Conservation (phyloP, 208 protist species). For the Crithidia sp. region DNA sequence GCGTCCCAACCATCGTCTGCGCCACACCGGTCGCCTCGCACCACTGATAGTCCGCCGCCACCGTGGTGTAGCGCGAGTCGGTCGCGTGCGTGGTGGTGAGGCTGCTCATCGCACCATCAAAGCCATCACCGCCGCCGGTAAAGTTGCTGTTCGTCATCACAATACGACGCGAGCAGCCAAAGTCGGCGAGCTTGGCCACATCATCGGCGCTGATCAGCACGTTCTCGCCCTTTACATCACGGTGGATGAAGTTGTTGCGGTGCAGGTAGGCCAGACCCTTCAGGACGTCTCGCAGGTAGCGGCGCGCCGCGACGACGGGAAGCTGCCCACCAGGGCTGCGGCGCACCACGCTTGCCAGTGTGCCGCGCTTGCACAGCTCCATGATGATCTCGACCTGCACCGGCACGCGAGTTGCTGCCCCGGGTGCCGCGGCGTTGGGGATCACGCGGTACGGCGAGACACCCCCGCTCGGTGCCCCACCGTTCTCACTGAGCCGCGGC, state of each 20-base stretch:
- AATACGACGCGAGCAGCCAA: conserved; percentile 91
- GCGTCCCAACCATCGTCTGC: conserved; percentile 84
- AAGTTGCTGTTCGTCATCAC: conserved; percentile 42
- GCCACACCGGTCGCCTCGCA: conserved; percentile 42
- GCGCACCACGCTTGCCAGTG: conserved; percentile 51
- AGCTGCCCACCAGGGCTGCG: conserved; percentile 57
- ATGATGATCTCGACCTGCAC: conserved; percentile 88
- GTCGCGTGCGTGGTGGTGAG: conserved; percentile 22
- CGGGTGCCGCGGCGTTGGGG: neutral
- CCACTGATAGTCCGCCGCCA: conserved; percentile 36
- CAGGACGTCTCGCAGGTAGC: conserved; percentile 82
- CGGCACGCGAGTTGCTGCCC: conserved; percentile 8
- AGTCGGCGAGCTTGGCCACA: conserved; percentile 93
- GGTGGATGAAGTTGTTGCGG: conserved; percentile 74
- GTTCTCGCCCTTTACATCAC: conserved; percentile 91
- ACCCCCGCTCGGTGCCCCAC: neutral
- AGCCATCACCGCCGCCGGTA: conserved; percentile 2
- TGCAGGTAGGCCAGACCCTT: conserved; percentile 85
- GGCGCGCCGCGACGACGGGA: conserved; percentile 39
- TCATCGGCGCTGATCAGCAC: conserved; percentile 80
- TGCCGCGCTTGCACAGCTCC: conserved; percentile 81
- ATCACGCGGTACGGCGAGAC: conserved; percentile 7
- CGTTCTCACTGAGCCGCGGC: neutral
- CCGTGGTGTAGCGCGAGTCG: conserved; percentile 28
- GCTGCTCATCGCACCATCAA: conserved; percentile 22